Conservation (phyloP, 1,284 basidiomycete species). For the Heterobasidion parviporum region DNA sequence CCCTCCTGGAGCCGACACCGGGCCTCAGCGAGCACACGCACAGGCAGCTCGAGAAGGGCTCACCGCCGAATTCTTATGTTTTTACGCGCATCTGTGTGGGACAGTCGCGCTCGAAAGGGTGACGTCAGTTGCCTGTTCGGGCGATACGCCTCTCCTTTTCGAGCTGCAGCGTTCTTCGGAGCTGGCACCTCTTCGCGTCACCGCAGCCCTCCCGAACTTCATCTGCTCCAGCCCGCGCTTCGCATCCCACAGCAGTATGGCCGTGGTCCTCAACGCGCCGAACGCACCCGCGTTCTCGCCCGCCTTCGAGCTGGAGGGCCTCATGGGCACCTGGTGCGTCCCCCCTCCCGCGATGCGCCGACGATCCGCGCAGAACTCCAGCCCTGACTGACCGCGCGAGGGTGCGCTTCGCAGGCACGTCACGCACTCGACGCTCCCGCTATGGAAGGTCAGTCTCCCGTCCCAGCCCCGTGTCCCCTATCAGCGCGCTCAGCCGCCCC, state of each 20-base stretch:
- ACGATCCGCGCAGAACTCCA: too few relatives aligned
- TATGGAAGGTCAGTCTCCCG: conserved; percentile 32
- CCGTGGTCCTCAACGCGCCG: not conserved
- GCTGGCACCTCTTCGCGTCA: too few relatives aligned
- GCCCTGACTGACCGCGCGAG: not conserved
- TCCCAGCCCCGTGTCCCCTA: not conserved
- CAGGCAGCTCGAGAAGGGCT: too few relatives aligned
- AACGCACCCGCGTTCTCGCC: not conserved
- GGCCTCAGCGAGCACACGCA: too few relatives aligned
- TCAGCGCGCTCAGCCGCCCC: not conserved
- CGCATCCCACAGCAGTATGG: not conserved
- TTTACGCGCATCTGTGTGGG: too few relatives aligned
- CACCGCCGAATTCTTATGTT: too few relatives aligned
- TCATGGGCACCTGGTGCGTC: conserved; percentile 33
- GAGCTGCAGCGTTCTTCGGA: too few relatives aligned
- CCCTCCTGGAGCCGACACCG: too few relatives aligned
- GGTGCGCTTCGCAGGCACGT: conserved; percentile 24
- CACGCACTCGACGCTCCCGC: conserved; percentile 34
- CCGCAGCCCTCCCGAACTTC: too few relatives aligned
- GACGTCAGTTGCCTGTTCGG: too few relatives aligned
- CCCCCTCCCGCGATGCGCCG: not conserved
- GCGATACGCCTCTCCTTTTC: too few relatives aligned
- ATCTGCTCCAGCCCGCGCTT: not conserved
- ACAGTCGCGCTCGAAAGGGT: too few relatives aligned
- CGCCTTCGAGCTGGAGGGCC: conserved; percentile 20